A percentile compares a stretch with the other conserved stretches of the same genome.
phyloP scores from a whole-genome alignment of 129 eudicot species.

The Flaveria robusta region DNA sequence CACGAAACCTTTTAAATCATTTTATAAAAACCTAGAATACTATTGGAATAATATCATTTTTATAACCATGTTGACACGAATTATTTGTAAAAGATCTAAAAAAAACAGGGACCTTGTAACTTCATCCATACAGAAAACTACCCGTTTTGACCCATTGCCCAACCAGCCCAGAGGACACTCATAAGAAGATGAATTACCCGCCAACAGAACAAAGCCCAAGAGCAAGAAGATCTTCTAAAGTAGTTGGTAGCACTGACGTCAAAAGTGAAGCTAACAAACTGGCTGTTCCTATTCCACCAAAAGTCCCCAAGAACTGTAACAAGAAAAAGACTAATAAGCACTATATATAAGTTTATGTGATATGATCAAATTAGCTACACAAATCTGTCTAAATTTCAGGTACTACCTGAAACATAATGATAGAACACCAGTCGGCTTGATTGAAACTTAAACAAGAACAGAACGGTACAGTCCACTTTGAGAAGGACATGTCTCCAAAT shows the following conservation, averaged over 20 bases:
- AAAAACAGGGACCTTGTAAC: background rate
- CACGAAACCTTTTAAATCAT: background rate
- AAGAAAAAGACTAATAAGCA: constrained; percentile 21
- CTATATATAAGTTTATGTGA: background rate
- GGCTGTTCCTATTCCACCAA: constrained; percentile 95
- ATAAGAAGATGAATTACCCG: constrained; percentile 57
- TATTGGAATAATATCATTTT: background rate
- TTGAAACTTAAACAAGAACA: no score
- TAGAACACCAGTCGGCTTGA: no score
- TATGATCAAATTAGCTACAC: constrained; percentile 7
- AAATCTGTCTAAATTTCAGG: background rate
- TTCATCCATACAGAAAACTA: background rate
- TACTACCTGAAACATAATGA: background rate
- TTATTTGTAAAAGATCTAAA: background rate
- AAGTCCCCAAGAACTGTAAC: constrained; percentile 80
- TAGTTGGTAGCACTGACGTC: constrained; percentile 87
- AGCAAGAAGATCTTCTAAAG: constrained; percentile 97
- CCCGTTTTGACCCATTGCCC: background rate
- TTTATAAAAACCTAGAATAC: background rate
- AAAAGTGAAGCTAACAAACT: constrained; percentile 93
- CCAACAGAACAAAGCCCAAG: constrained; percentile 98
- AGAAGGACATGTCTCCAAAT: no score
- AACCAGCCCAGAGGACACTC: background rate
- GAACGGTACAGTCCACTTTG: no score
- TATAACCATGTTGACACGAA: background rate